A percentile compares a stretch with the other conserved stretches of the same genome.
Evolutionary conservation across 352 stramenopile genomes (phyloP).

Genomic region (Globisporangium paroecandrum): DNA sequence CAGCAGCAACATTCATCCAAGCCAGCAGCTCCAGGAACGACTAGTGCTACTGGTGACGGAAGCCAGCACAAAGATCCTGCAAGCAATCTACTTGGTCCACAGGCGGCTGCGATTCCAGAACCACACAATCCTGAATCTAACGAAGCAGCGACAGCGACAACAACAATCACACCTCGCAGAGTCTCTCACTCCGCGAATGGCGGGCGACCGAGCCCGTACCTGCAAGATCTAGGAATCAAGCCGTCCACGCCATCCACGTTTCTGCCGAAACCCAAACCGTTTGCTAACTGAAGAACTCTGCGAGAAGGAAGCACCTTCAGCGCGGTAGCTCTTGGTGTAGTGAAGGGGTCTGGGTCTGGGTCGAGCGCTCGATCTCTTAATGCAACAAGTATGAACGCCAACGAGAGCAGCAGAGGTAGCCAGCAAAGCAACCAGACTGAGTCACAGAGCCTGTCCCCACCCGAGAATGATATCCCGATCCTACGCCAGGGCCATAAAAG

Average conservation of each 20-base stretch:
- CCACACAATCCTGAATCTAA: neutral
- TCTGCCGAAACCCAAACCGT: conserved; percentile 5
- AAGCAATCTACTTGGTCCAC: neutral
- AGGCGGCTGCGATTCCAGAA: neutral
- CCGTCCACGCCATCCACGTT: conserved; percentile 10
- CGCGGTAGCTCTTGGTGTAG: neutral
- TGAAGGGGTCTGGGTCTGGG: neutral
- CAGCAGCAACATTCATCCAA: neutral
- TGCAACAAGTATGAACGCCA: neutral
- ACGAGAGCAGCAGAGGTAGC: neutral
- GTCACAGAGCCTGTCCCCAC: neutral
- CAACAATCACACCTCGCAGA: conserved; percentile 4
- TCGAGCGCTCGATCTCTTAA: neutral
- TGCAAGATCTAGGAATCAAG: conserved; percentile 13
- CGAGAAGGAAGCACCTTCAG: conserved; percentile 54
- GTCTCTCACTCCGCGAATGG: conserved; percentile 10
- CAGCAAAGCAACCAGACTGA: conserved; percentile 21
- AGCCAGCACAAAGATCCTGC: conserved; percentile 7
- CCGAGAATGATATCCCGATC: conserved; percentile 29
- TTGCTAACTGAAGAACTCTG: conserved; percentile 35
- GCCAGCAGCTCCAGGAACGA: neutral
- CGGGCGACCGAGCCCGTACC: conserved; percentile 14
- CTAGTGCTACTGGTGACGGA: neutral
- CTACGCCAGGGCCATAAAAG: conserved; percentile 62
- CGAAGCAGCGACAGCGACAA: neutral